Percentiles rank a stretch among this genome's conserved stretches.
Evolutionary conservation across 225 moss, liverwort and hornwort species (phyloP).

Genomic region (Pseudisothecium myosuroides): DNA sequence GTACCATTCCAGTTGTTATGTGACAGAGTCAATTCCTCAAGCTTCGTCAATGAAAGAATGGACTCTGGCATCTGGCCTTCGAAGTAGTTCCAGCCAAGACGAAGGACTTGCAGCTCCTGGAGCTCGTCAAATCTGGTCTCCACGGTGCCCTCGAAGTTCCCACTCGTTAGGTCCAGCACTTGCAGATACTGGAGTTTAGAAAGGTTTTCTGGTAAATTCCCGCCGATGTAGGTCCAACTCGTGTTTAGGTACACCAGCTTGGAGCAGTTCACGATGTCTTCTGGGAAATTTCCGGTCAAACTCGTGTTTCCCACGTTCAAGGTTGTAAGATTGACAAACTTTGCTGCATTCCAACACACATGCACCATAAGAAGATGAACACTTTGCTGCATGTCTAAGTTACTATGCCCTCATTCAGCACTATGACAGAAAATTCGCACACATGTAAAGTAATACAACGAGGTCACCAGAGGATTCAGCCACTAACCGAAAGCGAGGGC

Average conservation of each 20-base stretch:
- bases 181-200: not conserved
- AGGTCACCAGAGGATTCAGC: not conserved
- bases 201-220: not conserved
- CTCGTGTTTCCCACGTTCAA: not conserved
- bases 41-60: not conserved
- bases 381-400: not conserved
- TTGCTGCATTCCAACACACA: not conserved
- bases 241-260: not conserved
- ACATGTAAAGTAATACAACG: too few species aligned
- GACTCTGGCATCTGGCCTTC: not conserved
- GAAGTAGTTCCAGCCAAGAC: not conserved
- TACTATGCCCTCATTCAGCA: not conserved
- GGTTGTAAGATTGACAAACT: not conserved
- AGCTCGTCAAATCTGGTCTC: not conserved
- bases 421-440: too few species aligned
- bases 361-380: too few species aligned
- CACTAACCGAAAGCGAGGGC: not conserved
- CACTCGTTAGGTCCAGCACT: not conserved
- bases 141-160: accelerated
- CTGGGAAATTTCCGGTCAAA: not conserved
- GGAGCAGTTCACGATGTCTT: not conserved
- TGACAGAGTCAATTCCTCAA: not conserved
- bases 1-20: not conserved
- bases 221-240: not conserved
- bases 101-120: not conserved